Base-by-base conservation (phyloP, 371 early-diverging fungal genomes). In the Mortierella sp. region DNA sequence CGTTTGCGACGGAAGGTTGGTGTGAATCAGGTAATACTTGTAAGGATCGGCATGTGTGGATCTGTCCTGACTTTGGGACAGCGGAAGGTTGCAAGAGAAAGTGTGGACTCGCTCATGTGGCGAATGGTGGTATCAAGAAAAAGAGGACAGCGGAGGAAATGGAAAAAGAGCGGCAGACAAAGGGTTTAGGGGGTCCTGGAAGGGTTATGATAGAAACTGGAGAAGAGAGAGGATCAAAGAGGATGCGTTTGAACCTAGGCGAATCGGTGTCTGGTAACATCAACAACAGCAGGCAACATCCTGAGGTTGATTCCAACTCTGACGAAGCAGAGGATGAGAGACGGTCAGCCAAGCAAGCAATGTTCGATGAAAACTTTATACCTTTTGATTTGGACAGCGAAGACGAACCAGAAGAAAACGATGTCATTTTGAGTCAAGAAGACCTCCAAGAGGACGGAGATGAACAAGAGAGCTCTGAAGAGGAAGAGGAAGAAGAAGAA, bases 51-150 rank as follows among this genome's bases (percentile, higher is more conserved):
- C 89, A 89, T 71, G 75, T 87, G 9, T 87, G 86, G 75, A 85
- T 89, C 1, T 89, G 89, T 48, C 89, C 89, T 1, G 86, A 86
- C 58, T 87, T 89, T 79, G 88, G 80, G 47, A 85, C 86, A 0
- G 73, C 82, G 1, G 81, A 83, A 66, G 87, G 89, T 19, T 85
- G 87, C n/a, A 87, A 87, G 63, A 82, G 83, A 30, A 87, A 84
- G 50, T 89, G 89, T 62, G 82, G 85, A 16, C 73, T 87, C 57
- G 87, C 89, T 7, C 89, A 89, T 70, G 82, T 89, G 0, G 84
- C 84, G 7, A 81, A 77, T 62, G 72, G 80, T 19, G 82, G 82
- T 7, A 72, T 63, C 45, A 56, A 55, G 19, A 64, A 52, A 26
- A 66, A 72, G 51, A 68, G 48, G 57, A 46, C 68, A 37, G 61